Base-by-base conservation (phyloP, 805 yeast species). In the Ogataea saltuana region DNA sequence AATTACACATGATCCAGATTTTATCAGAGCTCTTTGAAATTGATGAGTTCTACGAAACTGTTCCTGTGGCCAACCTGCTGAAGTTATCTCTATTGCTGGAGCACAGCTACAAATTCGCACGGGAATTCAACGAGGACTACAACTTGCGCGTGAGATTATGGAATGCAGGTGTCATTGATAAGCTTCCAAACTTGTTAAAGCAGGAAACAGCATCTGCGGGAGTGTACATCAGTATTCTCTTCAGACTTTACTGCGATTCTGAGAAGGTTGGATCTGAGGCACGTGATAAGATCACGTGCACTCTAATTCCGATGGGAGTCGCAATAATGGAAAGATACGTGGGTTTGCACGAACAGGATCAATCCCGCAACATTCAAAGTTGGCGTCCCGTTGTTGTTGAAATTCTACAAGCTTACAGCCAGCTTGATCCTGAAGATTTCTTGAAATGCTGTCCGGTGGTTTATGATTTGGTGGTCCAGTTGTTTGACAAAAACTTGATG, bases 331-430 rank as follows among this genome's bases (percentile, higher is more conserved):
- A 76, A 43, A 79, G 90, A 48, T 90, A 80, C 61, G 75, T 81
- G 23, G 72, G 75, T 2, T 72, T 90, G 53, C 91, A 86, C 51
- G 96, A 85, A 49, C 70, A 79, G 5, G 91, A 86, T 63, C 88
- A 83, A 55, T 80, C 78, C 39, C 78, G 95, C 57, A 87, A 87
- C 61, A 80, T 91, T 33, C 72, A 78, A 13, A 83, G 95, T 3
- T 85, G 97, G 95, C 75, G 85, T 55, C 97, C 98, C 0, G 97
- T 93, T 15, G 88, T 91, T 29, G 84, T 87, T 25, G 96, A 86
- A 60, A 85, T 93, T 18, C 69, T 84, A 50, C 89, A 85, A 60
- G 97, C 96, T 3, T 84, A 83, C 56, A 78, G 80, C 35, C 86
- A 82, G 57, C 74, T 93, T 51, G 86, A 85, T 54, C 86, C 81